These are phyloP conservation scores for Kwoniella botswanensis DNA, from an alignment of 768 basidiomycete species.

Conservation along the genomic window DNA sequence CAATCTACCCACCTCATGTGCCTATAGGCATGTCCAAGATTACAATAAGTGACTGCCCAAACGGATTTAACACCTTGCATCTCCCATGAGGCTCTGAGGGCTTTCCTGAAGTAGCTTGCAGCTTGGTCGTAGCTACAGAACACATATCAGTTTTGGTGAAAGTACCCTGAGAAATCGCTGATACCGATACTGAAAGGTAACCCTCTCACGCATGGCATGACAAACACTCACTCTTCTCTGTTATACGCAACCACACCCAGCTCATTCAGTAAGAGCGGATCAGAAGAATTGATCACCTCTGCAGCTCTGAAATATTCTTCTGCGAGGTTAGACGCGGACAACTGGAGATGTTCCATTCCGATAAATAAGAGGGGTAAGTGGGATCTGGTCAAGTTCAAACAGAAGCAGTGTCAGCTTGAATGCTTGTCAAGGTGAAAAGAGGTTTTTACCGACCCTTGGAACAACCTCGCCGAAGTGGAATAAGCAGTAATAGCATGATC, in stretches of 20 bases:
- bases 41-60: constrained; percentile 89
- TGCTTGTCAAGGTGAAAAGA: neutral
- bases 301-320: constrained; percentile 88
- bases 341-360: constrained; percentile 95
- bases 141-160: neutral
- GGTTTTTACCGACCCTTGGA: constrained; percentile 71
- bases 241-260: constrained; percentile 90
- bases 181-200: no score
- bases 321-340: constrained; percentile 79
- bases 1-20: constrained; percentile 70
- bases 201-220: no score
- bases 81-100: constrained; percentile 79
- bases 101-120: constrained; percentile 70
- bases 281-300: constrained; percentile 75
- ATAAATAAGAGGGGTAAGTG: constrained; percentile 94
- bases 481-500: constrained; percentile 98
- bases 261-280: constrained; percentile 90
- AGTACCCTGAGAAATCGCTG: no score
- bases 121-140: constrained; percentile 72
- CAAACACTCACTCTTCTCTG: constrained; percentile 68
- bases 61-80: constrained; percentile 82
- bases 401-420: neutral
- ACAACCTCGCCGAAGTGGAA: constrained; percentile 93
- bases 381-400: constrained; percentile 64
- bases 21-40: constrained; percentile 86